A percentile compares a stretch with the other conserved stretches of the same genome.
Conservation (phyloP, 495 filamentous ascomycete species). For the Aspergillus bridgeri region DNA sequence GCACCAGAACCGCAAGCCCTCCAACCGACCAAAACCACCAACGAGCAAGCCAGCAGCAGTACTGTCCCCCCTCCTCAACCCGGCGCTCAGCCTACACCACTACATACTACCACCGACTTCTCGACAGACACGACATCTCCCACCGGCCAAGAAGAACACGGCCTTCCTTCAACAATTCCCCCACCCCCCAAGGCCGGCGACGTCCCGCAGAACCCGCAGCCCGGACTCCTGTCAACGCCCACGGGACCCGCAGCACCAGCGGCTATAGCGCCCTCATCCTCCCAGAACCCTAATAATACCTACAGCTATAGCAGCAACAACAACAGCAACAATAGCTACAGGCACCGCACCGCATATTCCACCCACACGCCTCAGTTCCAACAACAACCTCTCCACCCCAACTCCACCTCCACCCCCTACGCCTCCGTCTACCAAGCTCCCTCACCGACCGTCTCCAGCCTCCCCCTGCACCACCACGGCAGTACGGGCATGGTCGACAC, state of each 20-base stretch:
- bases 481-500: constrained; percentile 20
- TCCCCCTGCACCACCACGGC: constrained; percentile 25
- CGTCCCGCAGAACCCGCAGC: constrained; percentile 20
- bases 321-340: constrained; percentile 24
- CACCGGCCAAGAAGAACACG: constrained; percentile 7
- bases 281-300: constrained; percentile 11
- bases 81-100: constrained; percentile 45
- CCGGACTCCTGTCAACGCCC: neutral
- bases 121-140: constrained; percentile 16
- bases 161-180: constrained; percentile 29
- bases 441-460: neutral
- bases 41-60: constrained; percentile 13
- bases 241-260: constrained; percentile 23
- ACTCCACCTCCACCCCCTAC: constrained; percentile 40
- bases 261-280: constrained; percentile 1
- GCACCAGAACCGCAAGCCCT: constrained; percentile 4
- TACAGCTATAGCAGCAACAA: neutral
- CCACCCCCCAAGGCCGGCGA: constrained; percentile 56
- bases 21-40: constrained; percentile 7
- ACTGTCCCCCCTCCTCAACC: constrained; percentile 56
- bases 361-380: constrained; percentile 40
- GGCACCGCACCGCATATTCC: too few species aligned
- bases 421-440: constrained; percentile 54
- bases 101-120: constrained; percentile 15
- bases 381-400: constrained; percentile 40